These are phyloP conservation scores for Neurospora crassa DNA, from an alignment of 2,329 filamentous ascomycete genomes.

Conservation along the genomic window DNA sequence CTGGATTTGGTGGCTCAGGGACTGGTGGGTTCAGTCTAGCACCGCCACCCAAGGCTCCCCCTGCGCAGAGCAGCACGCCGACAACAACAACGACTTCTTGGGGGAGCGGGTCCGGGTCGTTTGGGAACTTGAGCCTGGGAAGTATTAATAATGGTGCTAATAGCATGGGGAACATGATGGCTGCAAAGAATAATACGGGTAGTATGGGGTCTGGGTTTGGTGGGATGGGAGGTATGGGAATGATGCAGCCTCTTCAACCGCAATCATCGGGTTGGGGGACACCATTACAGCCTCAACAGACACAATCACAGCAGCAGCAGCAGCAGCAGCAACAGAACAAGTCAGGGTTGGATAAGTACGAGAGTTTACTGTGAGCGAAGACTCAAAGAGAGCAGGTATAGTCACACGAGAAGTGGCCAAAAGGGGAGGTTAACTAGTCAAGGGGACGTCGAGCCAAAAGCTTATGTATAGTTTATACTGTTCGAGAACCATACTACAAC, in stretches of 20 bases:
- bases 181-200: conserved; percentile 13
- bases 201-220: conserved; percentile 12
- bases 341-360: conserved; percentile 56
- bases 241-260: conserved; percentile 8
- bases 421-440: neutral
- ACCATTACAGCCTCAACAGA: conserved; percentile 15
- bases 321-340: conserved; percentile 25
- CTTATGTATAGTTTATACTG: neutral
- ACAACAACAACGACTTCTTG: conserved; percentile 10
- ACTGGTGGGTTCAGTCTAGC: conserved; percentile 37
- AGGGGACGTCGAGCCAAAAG: neutral
- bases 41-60: conserved; percentile 29
- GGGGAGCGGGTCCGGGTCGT: conserved; percentile 4
- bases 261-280: conserved; percentile 19
- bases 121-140: conserved; percentile 12
- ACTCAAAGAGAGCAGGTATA: no score
- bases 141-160: conserved; percentile 17
- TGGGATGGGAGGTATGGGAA: conserved; percentile 18
- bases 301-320: conserved; percentile 18
- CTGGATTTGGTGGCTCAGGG: conserved; percentile 1
- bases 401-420: no score
- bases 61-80: neutral
- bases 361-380: conserved; percentile 47
- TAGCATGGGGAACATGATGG: conserved; percentile 12
- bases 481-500: no score